These are phyloP conservation scores for Stemphylium lycopersici DNA, from an alignment of 2,329 filamentous ascomycete species.

Conservation along the genomic window DNA sequence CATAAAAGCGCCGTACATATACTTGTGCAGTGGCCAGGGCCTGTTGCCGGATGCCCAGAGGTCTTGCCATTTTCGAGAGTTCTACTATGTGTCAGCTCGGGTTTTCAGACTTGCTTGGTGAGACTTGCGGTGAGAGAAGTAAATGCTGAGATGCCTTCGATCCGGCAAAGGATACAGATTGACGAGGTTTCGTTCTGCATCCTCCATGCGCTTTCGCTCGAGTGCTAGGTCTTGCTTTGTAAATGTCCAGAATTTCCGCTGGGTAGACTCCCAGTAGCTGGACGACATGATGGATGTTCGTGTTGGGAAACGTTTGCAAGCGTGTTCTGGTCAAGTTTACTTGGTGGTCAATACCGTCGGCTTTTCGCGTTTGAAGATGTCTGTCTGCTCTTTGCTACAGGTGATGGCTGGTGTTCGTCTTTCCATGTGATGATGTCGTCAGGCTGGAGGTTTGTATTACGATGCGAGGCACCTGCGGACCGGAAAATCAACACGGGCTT, in stretches of 20 bases:
- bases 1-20: slow-evolving; percentile 94
- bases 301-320: not conserved
- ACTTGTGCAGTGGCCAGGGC: slow-evolving; percentile 92
- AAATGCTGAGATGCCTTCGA: slow-evolving; percentile 82
- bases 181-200: slow-evolving; percentile 74
- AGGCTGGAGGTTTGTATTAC: not conserved
- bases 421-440: not conserved
- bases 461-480: not conserved
- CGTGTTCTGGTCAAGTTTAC: not conserved
- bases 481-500: not conserved
- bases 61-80: slow-evolving; percentile 80
- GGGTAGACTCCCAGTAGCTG: slow-evolving; percentile 96
- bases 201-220: slow-evolving; percentile 76
- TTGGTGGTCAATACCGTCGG: not conserved
- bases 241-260: slow-evolving; percentile 89
- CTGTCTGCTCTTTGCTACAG: not conserved
- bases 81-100: slow-evolving; percentile 52
- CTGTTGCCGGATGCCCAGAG: slow-evolving; percentile 85
- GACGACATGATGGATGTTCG: slow-evolving; percentile 72
- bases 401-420: not conserved
- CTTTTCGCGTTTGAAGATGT: not conserved
- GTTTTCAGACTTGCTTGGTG: not conserved
- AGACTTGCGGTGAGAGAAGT: slow-evolving; percentile 82
- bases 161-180: slow-evolving; percentile 84
- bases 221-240: slow-evolving; percentile 78